A percentile compares a stretch with the other conserved stretches of the same genome.
Conservation (phyloP, 768 basidiomycete genomes). For the Naganishia onofrii region DNA sequence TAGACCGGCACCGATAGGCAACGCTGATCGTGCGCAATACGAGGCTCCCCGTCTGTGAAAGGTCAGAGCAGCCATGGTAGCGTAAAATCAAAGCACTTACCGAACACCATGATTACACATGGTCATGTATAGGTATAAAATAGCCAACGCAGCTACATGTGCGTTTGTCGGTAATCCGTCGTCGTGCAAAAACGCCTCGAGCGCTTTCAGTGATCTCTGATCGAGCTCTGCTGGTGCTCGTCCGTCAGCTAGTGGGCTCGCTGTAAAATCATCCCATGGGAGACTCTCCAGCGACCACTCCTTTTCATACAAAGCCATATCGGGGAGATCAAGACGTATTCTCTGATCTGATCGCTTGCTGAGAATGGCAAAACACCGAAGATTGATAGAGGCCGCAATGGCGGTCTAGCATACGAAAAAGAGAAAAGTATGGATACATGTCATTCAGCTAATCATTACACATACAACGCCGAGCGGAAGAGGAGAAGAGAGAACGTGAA, state of each 20-base stretch:
- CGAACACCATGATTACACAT: conserved; percentile 61
- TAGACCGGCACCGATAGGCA: conserved; percentile 91
- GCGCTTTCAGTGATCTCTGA: conserved; percentile 67
- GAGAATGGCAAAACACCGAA: conserved; percentile 86
- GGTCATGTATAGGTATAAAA: conserved; percentile 90
- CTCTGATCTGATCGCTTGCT: conserved; percentile 71
- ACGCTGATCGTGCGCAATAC: conserved; percentile 77
- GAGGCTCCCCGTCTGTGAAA: conserved; percentile 51
- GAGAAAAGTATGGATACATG: conserved; percentile 18
- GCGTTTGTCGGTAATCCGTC: conserved; percentile 44
- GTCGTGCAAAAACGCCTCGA: conserved; percentile 56
- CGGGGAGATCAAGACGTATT: conserved; percentile 71
- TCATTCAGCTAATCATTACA: conserved; percentile 5
- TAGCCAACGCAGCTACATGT: conserved; percentile 63
- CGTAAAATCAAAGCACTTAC: conserved; percentile 54
- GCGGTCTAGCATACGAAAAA: conserved; percentile 64
- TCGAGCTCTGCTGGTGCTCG: conserved; percentile 67
- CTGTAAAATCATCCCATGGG: conserved; percentile 48
- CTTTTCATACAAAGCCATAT: conserved; percentile 78
- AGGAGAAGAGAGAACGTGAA: background rate
- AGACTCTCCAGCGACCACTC: conserved; percentile 72
- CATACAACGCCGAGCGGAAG: conserved; percentile 3
- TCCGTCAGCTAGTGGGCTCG: conserved; percentile 10
- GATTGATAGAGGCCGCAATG: conserved; percentile 88
- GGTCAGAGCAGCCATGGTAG: background rate